Conservation (phyloP, 345 rosid genomes). For the Lenwebbia sp. region DNA sequence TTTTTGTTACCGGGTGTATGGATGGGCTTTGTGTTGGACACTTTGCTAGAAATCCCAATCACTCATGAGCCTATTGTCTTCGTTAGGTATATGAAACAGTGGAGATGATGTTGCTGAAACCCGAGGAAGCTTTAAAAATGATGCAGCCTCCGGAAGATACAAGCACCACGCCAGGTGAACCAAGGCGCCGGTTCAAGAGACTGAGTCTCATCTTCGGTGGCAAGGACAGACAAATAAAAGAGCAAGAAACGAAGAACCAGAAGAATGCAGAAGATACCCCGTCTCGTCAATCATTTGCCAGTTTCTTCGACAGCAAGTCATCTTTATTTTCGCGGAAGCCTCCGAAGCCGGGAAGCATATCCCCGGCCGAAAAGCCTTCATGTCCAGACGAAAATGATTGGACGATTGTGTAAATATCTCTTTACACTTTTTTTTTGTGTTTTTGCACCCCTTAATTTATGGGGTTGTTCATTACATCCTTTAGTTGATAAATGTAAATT, state of each 20-base stretch:
- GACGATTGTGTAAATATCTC: constrained; percentile 35
- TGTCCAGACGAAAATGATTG: constrained; percentile 41
- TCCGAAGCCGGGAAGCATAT: constrained; percentile 40
- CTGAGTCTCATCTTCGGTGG: constrained; percentile 62
- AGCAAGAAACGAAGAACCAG: constrained; percentile 25
- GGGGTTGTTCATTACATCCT: background rate
- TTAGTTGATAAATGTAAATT: background rate
- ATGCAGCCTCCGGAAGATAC: constrained; percentile 24
- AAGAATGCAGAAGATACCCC: constrained; percentile 31
- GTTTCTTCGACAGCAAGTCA: constrained; percentile 75
- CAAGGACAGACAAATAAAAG: constrained; percentile 44
- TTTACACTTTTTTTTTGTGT: background rate
- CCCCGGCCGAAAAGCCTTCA: constrained; percentile 8
- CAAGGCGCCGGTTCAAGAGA: constrained; percentile 47
- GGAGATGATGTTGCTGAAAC: constrained; percentile 60
- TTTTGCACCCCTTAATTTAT: background rate
- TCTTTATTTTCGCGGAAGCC: constrained; percentile 68
- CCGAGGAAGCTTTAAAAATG: constrained; percentile 57
- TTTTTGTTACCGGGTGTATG: background rate
- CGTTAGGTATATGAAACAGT: constrained; percentile 76
- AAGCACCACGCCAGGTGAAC: constrained; percentile 22
- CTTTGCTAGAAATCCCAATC: background rate
- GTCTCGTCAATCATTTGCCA: constrained; percentile 54
- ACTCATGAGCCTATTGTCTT: background rate
- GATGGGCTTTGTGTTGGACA: background rate